phyloP scores from a whole-genome alignment of 2,329 filamentous ascomycete genomes.

The Knoxdaviesia proteae region DNA sequence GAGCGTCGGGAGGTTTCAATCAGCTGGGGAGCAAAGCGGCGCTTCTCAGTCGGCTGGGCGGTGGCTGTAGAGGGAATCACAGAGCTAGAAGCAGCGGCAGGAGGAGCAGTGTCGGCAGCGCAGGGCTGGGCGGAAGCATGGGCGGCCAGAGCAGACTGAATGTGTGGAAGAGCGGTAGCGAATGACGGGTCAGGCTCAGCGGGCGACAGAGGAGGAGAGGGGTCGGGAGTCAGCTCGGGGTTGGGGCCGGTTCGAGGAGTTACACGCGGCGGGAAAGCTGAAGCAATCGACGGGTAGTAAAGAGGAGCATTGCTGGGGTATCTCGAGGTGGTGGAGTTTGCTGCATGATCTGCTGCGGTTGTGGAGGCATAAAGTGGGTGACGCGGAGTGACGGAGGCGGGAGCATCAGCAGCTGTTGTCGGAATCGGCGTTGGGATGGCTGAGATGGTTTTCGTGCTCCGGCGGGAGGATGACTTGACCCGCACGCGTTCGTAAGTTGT shows the following conservation, averaged over 20 bases:
- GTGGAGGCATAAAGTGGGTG: too few species aligned
- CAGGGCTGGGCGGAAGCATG: background rate
- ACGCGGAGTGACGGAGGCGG: background rate
- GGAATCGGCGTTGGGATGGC: constrained; percentile 4
- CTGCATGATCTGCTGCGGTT: constrained; percentile 7
- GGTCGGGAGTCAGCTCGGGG: constrained; percentile 34
- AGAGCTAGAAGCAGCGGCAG: constrained; percentile 6
- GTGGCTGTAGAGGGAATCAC: constrained; percentile 9
- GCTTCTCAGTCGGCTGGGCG: constrained; percentile 9
- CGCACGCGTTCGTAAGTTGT: constrained; percentile 43
- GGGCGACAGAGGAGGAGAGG: constrained; percentile 28
- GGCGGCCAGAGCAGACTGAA: background rate
- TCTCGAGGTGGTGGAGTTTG: constrained; percentile 4
- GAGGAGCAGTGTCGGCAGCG: constrained; percentile 1
- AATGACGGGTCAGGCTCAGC: constrained; percentile 7
- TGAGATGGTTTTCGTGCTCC: constrained; percentile 3
- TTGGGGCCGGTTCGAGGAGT: constrained; percentile 21
- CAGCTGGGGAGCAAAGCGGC: constrained; percentile 54
- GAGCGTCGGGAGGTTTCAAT: constrained; percentile 61
- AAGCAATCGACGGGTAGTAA: too few species aligned
- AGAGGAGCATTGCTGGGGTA: background rate
- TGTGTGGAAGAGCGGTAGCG: background rate
- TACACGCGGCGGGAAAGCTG: too few species aligned
- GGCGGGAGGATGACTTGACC: constrained; percentile 6
- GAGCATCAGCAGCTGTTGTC: constrained; percentile 2